Percentiles rank a stretch among this genome's conserved stretches.
These are phyloP conservation scores for Gynandropsis gynandra DNA, from an alignment of 345 rosid species.

Conservation along the genomic window DNA sequence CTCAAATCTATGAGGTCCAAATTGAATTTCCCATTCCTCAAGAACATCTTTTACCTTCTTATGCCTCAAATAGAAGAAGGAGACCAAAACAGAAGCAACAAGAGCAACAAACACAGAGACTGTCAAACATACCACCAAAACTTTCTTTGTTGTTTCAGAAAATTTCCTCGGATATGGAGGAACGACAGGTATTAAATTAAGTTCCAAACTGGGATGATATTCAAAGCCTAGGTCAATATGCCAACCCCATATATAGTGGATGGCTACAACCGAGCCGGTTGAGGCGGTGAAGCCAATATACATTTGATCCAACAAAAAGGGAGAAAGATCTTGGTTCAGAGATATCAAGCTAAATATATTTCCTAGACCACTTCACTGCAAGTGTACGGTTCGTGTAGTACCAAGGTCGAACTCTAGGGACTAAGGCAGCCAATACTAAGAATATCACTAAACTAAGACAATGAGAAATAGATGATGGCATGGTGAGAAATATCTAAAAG, in stretches of 20 bases:
- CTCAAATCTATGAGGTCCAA: constrained; percentile 44
- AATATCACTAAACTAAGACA: too few relatives aligned
- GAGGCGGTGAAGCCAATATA: constrained; percentile 58
- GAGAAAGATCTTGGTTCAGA: constrained; percentile 33
- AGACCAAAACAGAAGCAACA: constrained; percentile 15
- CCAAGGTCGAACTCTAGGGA: too few relatives aligned
- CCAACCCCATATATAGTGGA: constrained; percentile 53
- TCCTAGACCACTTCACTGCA: too few relatives aligned
- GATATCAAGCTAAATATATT: too few relatives aligned
- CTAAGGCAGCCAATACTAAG: too few relatives aligned
- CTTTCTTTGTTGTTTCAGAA: constrained; percentile 24
- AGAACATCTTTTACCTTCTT: constrained; percentile 29
- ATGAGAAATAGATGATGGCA: too few relatives aligned
- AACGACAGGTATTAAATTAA: constrained; percentile 26
- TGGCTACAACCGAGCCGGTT: constrained; percentile 30
- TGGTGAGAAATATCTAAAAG: too few relatives aligned
- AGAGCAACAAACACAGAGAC: constrained; percentile 17
- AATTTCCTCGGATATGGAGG: constrained; percentile 41
- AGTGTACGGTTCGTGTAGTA: too few relatives aligned
- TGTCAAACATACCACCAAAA: constrained; percentile 14
- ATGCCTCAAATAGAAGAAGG: constrained; percentile 21
- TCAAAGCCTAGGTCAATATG: constrained; percentile 31
- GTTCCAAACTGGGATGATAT: constrained; percentile 27
- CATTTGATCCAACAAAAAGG: constrained; percentile 30
- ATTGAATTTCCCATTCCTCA: constrained; percentile 49